Base-by-base conservation (phyloP, 768 basidiomycete genomes). In the Pleurotus cornucopiae region DNA sequence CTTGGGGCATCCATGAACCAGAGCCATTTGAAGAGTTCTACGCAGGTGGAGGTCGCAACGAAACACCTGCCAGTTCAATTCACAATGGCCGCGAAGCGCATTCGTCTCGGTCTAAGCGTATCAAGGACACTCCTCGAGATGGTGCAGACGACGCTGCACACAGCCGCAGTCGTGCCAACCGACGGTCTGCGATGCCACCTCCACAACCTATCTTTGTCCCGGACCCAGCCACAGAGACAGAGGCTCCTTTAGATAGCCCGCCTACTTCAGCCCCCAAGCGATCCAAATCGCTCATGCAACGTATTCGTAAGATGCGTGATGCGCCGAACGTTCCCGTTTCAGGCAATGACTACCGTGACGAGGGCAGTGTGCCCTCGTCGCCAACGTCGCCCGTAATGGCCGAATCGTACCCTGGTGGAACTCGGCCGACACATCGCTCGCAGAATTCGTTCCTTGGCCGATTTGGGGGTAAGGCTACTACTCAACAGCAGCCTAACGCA, bases 1-100 rank as follows among this genome's bases (percentile, higher is more conserved):
- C 92, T 1, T 94, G 92, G 92, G 92, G 92, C 38, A 91, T 91
- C 49, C 89, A 92, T 62, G 92, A 94, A 64, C 92, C 92, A 4
- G 92, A 94, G 65, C 92, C 92, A 5, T 94, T 81, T 63, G 91
- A 94, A 63, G 91, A 94, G 63, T 94, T 94, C 66, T 89, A 83
- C 60, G 91, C 90, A 20, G 92, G 89, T 16, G 88, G 89, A 44
- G 87, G 88, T 67, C 78, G 64, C 67, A 66, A 59, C 69, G 84
- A 84, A 48, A 84, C 86, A 4, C 81, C 84, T 11, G 72, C 85
- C 37, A 83, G 79, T 63, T 88, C 87, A 39, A 86, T 87, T 61
- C 84, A 85, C 70, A 85, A 84, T 56, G 86, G 85, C 44, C 78
- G 73, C 58, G 85, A 86, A 56, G 64, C 68, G 12, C 62, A 65